Evolutionary conservation across 306 rosid genomes (phyloP), one percentile per base, ranked within the genome.

Genomic region (Acacia crassicarpa): DNA sequence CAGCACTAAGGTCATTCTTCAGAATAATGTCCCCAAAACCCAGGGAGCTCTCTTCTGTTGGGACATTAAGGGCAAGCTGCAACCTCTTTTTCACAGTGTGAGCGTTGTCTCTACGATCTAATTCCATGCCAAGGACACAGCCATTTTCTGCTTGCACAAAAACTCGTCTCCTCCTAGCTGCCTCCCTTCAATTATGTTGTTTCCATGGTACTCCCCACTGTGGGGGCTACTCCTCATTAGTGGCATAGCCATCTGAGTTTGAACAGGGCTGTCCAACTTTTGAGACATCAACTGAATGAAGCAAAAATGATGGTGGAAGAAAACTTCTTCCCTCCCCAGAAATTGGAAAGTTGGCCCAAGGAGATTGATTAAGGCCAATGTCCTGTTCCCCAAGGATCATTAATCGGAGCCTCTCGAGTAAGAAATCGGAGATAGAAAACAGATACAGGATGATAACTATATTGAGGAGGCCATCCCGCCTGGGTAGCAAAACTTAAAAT

Each of bases 51-150:
- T 92, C 97, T 78, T 95, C 99, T 2, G 88, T 88, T 3, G 99
- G 91, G n/a, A 95, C 92, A 83, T 92, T 91, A 5, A 95, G 94
- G 5, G 98, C 99, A 80, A 95, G 80, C 91, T 95, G 99, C 85
- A 95, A 71, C 86, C 98, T 93, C 86, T 94, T 93, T 89, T 95
- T 95, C 76, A 95, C 98, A 0, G 99, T 95, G 84, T 95, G 99
- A 4, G 84, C 99, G 91, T 89, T 93, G 82, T 95, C 99, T 20
- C 91, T 46, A 0, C 98, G 97, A 71, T 93, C 97, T 56, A 95
- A 86, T 0, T 95, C 99, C 99, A 95, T 95, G 15, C 96, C 97
- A 46, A 95, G 74, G 30, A 95, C 98, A 78, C 97, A 91, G 4
- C 99, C 99, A 19, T 91, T 91, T 8, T 95, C 99, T 0, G 99